A percentile compares a stretch with the other conserved stretches of the same genome.
Conservation (phyloP, 768 basidiomycete species). For the Tylopilus balloui region DNA sequence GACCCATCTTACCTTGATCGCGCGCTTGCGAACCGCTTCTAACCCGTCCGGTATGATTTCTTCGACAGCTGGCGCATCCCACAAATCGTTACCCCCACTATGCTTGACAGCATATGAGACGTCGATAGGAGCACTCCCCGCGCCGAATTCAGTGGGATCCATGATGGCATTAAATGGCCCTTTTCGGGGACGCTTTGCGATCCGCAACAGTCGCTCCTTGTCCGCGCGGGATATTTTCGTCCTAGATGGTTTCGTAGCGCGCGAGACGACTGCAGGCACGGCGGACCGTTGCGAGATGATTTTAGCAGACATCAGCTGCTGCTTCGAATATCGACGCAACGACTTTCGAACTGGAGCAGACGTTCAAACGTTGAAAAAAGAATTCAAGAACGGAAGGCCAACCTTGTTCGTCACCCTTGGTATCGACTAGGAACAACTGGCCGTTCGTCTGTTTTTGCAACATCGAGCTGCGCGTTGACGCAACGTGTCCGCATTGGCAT, state of each 20-base stretch:
- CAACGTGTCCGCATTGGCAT: not conserved
- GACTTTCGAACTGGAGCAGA: conserved; percentile 49
- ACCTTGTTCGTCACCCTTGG: conserved; percentile 74
- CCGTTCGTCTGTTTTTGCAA: conserved; percentile 65
- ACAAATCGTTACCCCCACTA: conserved; percentile 61
- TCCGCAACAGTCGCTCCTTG: conserved; percentile 69
- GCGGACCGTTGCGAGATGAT: conserved; percentile 85
- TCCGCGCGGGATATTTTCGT: conserved; percentile 55
- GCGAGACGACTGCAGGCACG: conserved; percentile 78
- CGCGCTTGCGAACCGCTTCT: conserved; percentile 34
- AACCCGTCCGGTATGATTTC: conserved; percentile 41
- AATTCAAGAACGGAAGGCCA: not conserved
- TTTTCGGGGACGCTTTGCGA: conserved; percentile 65
- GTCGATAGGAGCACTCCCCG: conserved; percentile 61
- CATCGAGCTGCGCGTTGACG: conserved; percentile 41
- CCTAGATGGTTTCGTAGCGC: conserved; percentile 27
- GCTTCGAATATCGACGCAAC: conserved; percentile 50
- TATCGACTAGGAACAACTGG: conserved; percentile 78
- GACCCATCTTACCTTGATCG: conserved; percentile 51
- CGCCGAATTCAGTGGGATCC: conserved; percentile 62
- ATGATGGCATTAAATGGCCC: conserved; percentile 71
- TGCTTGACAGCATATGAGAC: conserved; percentile 65
- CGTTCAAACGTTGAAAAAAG: not conserved
- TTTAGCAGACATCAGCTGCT: conserved; percentile 63
- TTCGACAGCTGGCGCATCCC: conserved; percentile 38